phyloP scores from a whole-genome alignment of 2,329 filamentous ascomycete species.

The Xylaria hypoxylon region DNA sequence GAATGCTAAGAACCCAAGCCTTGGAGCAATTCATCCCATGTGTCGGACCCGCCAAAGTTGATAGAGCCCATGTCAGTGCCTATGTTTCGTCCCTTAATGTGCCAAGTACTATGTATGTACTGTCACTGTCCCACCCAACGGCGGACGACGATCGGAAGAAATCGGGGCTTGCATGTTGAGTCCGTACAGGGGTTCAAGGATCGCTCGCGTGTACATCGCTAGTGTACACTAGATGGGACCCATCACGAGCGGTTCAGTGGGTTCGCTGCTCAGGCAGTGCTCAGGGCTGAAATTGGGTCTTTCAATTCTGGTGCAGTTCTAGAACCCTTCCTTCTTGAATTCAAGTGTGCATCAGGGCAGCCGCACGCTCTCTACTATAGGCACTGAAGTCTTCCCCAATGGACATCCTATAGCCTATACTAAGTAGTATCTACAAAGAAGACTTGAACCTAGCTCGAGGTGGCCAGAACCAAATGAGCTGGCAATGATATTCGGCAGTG shows the following conservation, averaged over 20 bases:
- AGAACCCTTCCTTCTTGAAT: constrained; percentile 35
- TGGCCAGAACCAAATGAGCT: not conserved
- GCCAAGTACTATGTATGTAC: too few relatives aligned
- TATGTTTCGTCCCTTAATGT: constrained; percentile 11
- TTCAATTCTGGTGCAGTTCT: constrained; percentile 29
- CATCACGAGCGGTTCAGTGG: constrained; percentile 13
- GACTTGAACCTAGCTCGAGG: not conserved
- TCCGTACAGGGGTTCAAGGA: constrained; percentile 24
- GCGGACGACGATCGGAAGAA: constrained; percentile 37
- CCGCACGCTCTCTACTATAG: too few relatives aligned
- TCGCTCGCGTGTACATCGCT: constrained; percentile 16
- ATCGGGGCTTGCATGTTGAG: constrained; percentile 36
- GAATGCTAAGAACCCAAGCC: constrained; percentile 17
- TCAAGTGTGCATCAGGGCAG: constrained; percentile 4
- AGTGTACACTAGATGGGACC: constrained; percentile 5
- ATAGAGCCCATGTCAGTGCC: not conserved
- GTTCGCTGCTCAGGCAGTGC: constrained; percentile 3
- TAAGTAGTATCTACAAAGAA: not conserved
- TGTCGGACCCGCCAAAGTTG: constrained; percentile 20
- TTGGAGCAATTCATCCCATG: constrained; percentile 22
- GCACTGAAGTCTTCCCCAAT: not conserved
- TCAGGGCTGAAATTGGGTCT: constrained; percentile 26
- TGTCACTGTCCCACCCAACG: constrained; percentile 9
- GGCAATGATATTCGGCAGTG: not conserved
- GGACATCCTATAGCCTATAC: not conserved